These are phyloP conservation scores for Beauveria brongniartii DNA, from an alignment of 2,329 filamentous ascomycete genomes.

Conservation along the genomic window DNA sequence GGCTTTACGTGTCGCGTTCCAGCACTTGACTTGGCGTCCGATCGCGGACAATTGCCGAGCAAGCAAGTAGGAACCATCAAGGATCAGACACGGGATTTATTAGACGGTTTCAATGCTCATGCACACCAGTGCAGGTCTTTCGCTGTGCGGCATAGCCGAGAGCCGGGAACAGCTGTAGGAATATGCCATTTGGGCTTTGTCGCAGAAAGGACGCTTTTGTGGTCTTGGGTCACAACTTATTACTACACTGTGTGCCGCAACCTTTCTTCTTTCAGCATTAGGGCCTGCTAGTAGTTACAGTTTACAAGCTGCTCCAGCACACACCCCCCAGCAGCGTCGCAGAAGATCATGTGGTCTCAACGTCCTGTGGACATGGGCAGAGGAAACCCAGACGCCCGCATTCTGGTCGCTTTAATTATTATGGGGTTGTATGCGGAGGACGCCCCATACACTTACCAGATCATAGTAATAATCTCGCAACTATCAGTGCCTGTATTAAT, in stretches of 20 bases:
- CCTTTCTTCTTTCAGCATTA: not conserved
- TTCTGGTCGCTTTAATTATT: not conserved
- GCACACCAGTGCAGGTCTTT: not conserved
- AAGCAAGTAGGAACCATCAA: too few species aligned
- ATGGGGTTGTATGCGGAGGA: not conserved
- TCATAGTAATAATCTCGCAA: not conserved
- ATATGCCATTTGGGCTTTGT: too few species aligned
- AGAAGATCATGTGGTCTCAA: not conserved
- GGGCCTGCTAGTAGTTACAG: not conserved
- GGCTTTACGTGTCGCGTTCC: too few species aligned
- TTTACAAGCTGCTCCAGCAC: not conserved
- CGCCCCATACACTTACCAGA: not conserved
- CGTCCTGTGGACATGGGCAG: not conserved
- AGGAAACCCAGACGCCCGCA: not conserved
- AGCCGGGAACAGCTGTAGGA: too few species aligned
- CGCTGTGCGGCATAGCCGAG: too few species aligned
- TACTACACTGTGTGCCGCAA: not conserved
- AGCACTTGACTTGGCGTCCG: not conserved
- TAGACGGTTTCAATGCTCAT: not conserved
- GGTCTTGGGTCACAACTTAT: not conserved
- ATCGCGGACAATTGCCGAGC: constrained; percentile 2
- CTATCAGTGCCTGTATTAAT: not conserved
- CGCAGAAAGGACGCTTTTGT: not conserved
- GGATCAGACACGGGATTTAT: not conserved
- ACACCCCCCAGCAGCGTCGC: not conserved